Evolutionary conservation across 331 rosid species (phyloP), one percentile per base, ranked within the genome.

Genomic region (Quercus tomentella): DNA sequence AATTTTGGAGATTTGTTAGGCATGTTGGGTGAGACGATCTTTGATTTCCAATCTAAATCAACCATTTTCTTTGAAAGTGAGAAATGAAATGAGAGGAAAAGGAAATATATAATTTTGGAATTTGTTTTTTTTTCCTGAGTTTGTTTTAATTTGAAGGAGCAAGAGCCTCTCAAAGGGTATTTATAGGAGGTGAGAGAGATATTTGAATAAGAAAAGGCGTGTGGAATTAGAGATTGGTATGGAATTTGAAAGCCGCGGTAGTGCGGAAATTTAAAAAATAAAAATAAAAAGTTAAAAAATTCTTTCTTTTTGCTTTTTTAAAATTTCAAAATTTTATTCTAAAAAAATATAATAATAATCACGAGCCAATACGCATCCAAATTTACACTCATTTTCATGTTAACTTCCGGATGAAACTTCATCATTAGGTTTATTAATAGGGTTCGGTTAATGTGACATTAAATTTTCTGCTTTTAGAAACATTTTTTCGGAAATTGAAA

Each of bases 41-140:
- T 90, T 20, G 93, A 78, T 74, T 86, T 88, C 90, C 97, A 88
- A 52, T 88, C 93, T 37, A 93, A 70, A 88, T 93, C 96, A 49
- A 91, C 90, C 99, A 95, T 95, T 33, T 78, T 87, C 6, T 41
- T 41, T 10, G n/a, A 6, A 17, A 7, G 57, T 21, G 49, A 65
- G 35, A 33, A 67, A 66, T 33, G 15, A 43, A 25, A 20, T 20
- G 45, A 41, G 20, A 33, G 0, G 67, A 22, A 31, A 5, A 18
- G 21, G 17, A 6, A 7, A 55, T 61, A 1, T 6, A 1, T 49
- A 41, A 41, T 41, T 41, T 41, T 41, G 49, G 49, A 41, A 8
- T 41, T 41, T 37, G 28, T 2, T 0, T 26, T 26, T 26, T 22
- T 5, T 22, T 8, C 45, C 69, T 23, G 51, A 49, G 41, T 4